These are phyloP conservation scores for Aspergillus pseudoviridinutans DNA, from an alignment of 2,329 filamentous ascomycete species.

Conservation along the genomic window DNA sequence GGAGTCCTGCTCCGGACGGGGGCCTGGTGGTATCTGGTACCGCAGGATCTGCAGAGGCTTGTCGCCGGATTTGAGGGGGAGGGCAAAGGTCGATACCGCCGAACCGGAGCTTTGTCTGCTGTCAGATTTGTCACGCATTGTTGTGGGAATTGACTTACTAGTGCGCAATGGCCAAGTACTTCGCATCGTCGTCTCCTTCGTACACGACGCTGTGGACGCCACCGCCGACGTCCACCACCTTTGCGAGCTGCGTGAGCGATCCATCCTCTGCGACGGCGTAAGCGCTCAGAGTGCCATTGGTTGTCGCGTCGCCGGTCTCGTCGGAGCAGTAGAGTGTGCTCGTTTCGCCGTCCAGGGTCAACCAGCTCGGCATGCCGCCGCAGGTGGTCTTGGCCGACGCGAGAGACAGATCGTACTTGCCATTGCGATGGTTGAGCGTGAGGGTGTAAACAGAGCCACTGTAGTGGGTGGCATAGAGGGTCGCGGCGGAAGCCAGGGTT, in stretches of 20 bases:
- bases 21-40: conserved; percentile 38
- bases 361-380: conserved; percentile 35
- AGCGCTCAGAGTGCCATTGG: conserved; percentile 28
- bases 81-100: conserved; percentile 29
- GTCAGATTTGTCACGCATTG: conserved; percentile 3
- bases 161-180: conserved; percentile 36
- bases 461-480: conserved; percentile 40
- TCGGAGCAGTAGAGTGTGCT: conserved; percentile 32
- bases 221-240: conserved; percentile 21
- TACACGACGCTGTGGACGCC: conserved; percentile 35
- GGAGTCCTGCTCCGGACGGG: conserved; percentile 49
- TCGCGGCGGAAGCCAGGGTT: conserved; percentile 9
- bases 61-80: conserved; percentile 20
- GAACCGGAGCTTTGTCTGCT: conserved; percentile 22
- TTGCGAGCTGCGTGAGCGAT: conserved; percentile 18
- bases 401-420: conserved; percentile 20
- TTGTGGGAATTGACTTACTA: conserved; percentile 27
- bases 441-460: conserved; percentile 33
- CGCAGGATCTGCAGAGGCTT: conserved; percentile 37
- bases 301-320: conserved; percentile 25
- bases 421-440: conserved; percentile 20
- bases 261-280: conserved; percentile 18
- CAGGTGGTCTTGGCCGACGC: conserved; percentile 26
- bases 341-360: conserved; percentile 26
- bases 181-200: conserved; percentile 15